These are phyloP conservation scores for Piromyces sp. DNA, from an alignment of 192 early-diverging fungal species.

Conservation along the genomic window DNA sequence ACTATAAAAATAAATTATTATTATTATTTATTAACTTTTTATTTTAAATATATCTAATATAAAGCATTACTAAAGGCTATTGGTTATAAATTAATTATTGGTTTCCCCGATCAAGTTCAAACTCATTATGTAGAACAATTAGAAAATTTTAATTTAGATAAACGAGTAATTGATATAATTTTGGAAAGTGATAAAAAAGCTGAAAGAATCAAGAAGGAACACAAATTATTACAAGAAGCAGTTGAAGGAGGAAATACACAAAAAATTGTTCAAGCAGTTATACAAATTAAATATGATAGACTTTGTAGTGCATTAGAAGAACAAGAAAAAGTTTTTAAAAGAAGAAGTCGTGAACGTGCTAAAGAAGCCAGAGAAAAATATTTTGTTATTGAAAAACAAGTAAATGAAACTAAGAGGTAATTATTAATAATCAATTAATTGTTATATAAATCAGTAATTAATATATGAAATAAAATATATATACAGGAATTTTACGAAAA, in stretches of 20 bases:
- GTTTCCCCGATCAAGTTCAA: slow-evolving; percentile 63
- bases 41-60: too few species aligned
- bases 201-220: slow-evolving; percentile 24
- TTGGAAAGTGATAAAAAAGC: slow-evolving; percentile 44
- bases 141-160: slow-evolving; percentile 28
- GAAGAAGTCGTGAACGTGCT: not conserved
- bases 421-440: too few species aligned
- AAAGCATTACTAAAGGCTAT: slow-evolving; percentile 40
- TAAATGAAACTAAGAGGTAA: not conserved
- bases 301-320: not conserved
- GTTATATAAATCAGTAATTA: too few species aligned
- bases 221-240: slow-evolving; percentile 20
- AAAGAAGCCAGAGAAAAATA: not conserved
- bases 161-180: slow-evolving; percentile 36
- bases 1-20: too few species aligned
- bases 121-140: slow-evolving; percentile 71
- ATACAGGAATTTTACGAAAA: not conserved
- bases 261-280: not conserved
- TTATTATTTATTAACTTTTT: too few species aligned
- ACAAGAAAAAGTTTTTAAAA: not conserved
- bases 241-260: slow-evolving; percentile 8
- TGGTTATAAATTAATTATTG: slow-evolving; percentile 44
- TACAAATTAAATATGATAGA: not conserved
- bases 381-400: not conserved
- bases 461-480: too few species aligned